Conservation (phyloP, 768 basidiomycete species). For the Tulasnella calospora region DNA sequence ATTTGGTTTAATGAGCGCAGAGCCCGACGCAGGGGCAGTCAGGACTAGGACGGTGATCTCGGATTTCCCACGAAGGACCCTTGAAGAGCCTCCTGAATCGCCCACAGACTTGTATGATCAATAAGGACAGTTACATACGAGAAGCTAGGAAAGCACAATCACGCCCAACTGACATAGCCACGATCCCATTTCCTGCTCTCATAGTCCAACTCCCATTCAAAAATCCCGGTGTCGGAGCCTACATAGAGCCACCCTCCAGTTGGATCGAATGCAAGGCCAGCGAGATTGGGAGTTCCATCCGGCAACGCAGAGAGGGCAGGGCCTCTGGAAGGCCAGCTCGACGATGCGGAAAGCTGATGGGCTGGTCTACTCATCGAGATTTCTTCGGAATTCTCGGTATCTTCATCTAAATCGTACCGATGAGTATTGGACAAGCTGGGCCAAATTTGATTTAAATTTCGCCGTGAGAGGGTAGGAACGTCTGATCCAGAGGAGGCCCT, state of each 20-base stretch:
- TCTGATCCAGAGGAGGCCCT: background rate
- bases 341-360: background rate
- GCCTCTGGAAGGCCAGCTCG: background rate
- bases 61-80: background rate
- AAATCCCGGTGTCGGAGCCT: slow-evolving; percentile 25
- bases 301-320: background rate
- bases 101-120: background rate
- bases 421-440: background rate
- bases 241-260: slow-evolving; percentile 28
- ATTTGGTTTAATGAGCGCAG: background rate
- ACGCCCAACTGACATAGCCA: slow-evolving; percentile 21
- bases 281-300: slow-evolving; percentile 3
- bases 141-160: background rate
- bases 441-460: background rate
- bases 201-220: slow-evolving; percentile 26
- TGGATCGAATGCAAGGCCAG: slow-evolving; percentile 27
- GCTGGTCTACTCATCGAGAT: background rate
- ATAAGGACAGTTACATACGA: background rate
- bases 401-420: background rate
- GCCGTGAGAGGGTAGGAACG: background rate
- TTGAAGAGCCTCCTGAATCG: background rate
- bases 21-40: background rate
- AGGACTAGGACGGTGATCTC: background rate
- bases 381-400: background rate
- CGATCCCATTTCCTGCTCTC: slow-evolving; percentile 9